Conservation (phyloP, 1,139 yeast genomes). For the Geotrichum aggregatum region DNA sequence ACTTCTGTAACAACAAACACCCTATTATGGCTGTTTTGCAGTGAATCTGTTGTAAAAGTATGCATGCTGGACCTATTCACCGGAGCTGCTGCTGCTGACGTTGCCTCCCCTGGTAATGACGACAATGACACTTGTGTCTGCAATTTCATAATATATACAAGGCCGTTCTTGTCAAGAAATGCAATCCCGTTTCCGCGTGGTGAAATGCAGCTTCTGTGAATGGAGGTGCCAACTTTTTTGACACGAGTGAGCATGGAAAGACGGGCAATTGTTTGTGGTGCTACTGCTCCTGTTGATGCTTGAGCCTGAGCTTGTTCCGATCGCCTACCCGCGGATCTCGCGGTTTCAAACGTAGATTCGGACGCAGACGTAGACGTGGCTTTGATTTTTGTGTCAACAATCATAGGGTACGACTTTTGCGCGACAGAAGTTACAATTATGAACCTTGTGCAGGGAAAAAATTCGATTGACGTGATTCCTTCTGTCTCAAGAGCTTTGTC, state of each 20-base stretch:
- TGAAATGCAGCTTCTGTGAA: slow-evolving; percentile 68
- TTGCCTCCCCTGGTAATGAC: too few relatives aligned
- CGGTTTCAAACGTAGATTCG: too few relatives aligned
- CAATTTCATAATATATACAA: slow-evolving; percentile 54
- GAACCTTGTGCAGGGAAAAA: slow-evolving; percentile 55
- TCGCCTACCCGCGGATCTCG: too few relatives aligned
- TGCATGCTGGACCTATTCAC: too few relatives aligned
- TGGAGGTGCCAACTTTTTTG: slow-evolving; percentile 76
- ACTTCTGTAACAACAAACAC: slow-evolving; percentile 75
- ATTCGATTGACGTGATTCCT: slow-evolving; percentile 77
- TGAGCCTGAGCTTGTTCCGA: too few relatives aligned
- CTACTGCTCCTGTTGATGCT: slow-evolving; percentile 42
- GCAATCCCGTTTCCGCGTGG: slow-evolving; percentile 78
- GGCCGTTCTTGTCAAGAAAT: slow-evolving; percentile 72
- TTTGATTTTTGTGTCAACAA: slow-evolving; percentile 51
- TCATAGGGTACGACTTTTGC: slow-evolving; percentile 52
- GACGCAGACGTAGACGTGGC: too few relatives aligned
- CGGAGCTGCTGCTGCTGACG: too few relatives aligned
- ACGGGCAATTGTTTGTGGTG: slow-evolving; percentile 20
- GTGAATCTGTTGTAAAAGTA: too few relatives aligned
- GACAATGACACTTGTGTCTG: too few relatives aligned
- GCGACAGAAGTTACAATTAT: slow-evolving; percentile 61
- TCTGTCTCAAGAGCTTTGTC: slow-evolving; percentile 64
- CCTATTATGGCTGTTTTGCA: slow-evolving; percentile 50
- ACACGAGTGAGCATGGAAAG: slow-evolving; percentile 47